These are phyloP conservation scores for Arthroderma sp. DNA, from an alignment of 2,329 filamentous ascomycete species.

Conservation along the genomic window DNA sequence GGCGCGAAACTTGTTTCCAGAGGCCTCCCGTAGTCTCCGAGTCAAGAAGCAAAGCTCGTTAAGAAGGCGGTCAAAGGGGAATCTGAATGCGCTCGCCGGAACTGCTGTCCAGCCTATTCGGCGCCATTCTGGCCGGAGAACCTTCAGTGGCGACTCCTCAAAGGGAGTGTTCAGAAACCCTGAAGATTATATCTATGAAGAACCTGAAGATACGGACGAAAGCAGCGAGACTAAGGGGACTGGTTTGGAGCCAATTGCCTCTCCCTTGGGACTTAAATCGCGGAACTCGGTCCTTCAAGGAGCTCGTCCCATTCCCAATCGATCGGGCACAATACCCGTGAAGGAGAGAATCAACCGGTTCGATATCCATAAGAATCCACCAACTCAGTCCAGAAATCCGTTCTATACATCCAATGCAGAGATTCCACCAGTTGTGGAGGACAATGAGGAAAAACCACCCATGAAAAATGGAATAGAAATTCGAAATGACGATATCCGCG, in stretches of 20 bases:
- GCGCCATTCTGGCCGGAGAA: conserved; percentile 13
- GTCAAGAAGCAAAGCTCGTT: conserved; percentile 15
- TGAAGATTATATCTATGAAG: conserved; percentile 65
- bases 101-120: conserved; percentile 10
- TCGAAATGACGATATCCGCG: conserved; percentile 72
- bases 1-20: not conserved
- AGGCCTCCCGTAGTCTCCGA: not conserved
- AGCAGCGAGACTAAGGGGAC: conserved; percentile 16
- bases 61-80: conserved; percentile 27
- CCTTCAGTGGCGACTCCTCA: conserved; percentile 25
- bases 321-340: conserved; percentile 32
- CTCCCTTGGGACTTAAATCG: conserved; percentile 44
- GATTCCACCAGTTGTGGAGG: conserved; percentile 15
- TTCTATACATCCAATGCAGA: conserved; percentile 58
- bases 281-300: conserved; percentile 48
- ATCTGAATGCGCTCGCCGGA: conserved; percentile 25
- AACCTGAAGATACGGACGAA: conserved; percentile 46
- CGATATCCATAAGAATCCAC: conserved; percentile 75
- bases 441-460: conserved; percentile 34
- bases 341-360: conserved; percentile 39
- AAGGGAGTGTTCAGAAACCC: conserved; percentile 46
- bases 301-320: conserved; percentile 29
- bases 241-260: conserved; percentile 19
- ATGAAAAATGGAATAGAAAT: conserved; percentile 72
- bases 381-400: conserved; percentile 69